Conservation (phyloP, 805 yeast species). For the Saccharomycopsis lassenensis region DNA sequence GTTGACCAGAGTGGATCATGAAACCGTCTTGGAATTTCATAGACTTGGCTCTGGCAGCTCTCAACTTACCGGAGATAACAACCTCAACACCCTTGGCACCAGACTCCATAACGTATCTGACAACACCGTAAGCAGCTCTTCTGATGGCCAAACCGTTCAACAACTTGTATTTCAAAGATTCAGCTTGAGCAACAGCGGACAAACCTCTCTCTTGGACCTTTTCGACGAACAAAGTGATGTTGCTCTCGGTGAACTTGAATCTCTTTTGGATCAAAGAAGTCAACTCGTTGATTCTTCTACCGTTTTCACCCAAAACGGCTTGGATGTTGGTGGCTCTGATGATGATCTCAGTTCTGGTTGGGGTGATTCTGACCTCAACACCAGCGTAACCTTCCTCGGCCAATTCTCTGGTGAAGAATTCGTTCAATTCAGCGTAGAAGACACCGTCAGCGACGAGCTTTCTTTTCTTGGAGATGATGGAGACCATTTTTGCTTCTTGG, state of each 20-base stretch:
- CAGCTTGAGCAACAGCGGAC: slow-evolving; percentile 99
- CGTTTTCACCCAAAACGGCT: slow-evolving; percentile 98
- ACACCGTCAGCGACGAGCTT: slow-evolving; percentile 99
- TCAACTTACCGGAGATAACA: slow-evolving; percentile 98
- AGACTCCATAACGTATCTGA: slow-evolving; percentile 99
- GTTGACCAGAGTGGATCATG: slow-evolving; percentile 99
- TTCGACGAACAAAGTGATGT: slow-evolving; percentile 94
- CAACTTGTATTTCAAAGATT: slow-evolving; percentile 95
- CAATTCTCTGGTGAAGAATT: slow-evolving; percentile 99
- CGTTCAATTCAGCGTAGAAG: slow-evolving; percentile 99
- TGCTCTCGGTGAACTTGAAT: slow-evolving; percentile 91
- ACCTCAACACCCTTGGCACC: slow-evolving; percentile 99
- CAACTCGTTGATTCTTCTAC: slow-evolving; percentile 99
- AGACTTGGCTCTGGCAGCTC: slow-evolving; percentile 99
- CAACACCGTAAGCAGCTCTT: slow-evolving; percentile 99
- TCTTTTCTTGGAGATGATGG: slow-evolving; percentile 89
- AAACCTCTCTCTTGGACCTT: slow-evolving; percentile 99
- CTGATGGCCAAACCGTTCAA: slow-evolving; percentile 98
- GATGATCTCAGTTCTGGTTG: slow-evolving; percentile 95
- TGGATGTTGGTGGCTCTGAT: slow-evolving; percentile 99
- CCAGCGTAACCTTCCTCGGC: slow-evolving; percentile 99
- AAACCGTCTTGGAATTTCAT: slow-evolving; percentile 99
- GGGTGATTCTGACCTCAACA: slow-evolving; percentile 98
- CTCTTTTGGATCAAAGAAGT: slow-evolving; percentile 97
- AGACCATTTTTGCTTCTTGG: slow-evolving; percentile 25